These are phyloP conservation scores for Saccharomycopsis lassenensis DNA, from an alignment of 805 yeast genomes.

Conservation along the genomic window DNA sequence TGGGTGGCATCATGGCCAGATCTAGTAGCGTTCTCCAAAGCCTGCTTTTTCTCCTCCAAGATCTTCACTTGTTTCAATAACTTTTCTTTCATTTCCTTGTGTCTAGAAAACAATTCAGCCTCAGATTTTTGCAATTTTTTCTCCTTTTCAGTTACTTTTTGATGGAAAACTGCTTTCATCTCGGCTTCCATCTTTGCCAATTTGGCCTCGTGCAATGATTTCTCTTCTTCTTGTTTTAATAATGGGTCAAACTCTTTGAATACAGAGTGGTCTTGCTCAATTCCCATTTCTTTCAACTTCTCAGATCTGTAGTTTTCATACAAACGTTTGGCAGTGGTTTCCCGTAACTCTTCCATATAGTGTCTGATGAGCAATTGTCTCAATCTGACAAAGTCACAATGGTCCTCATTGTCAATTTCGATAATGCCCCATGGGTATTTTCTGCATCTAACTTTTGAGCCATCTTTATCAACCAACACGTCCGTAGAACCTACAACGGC, in stretches of 20 bases:
- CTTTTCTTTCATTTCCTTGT: constrained; percentile 95
- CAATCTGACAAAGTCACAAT: constrained; percentile 82
- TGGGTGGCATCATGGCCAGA: constrained; percentile 34
- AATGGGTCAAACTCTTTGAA: constrained; percentile 92
- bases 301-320: constrained; percentile 87
- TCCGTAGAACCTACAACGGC: constrained; percentile 88
- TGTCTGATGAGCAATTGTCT: constrained; percentile 83
- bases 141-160: constrained; percentile 93
- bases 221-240: constrained; percentile 87
- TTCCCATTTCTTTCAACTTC: constrained; percentile 72
- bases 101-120: constrained; percentile 90
- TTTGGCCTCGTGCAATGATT: constrained; percentile 85
- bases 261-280: constrained; percentile 86
- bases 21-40: constrained; percentile 52
- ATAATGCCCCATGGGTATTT: constrained; percentile 95
- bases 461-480: constrained; percentile 58
- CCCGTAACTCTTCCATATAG: constrained; percentile 89
- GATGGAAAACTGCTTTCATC: constrained; percentile 94
- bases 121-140: constrained; percentile 94
- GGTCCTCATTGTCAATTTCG: constrained; percentile 90
- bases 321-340: constrained; percentile 60
- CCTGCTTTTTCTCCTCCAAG: constrained; percentile 82
- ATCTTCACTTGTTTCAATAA: constrained; percentile 78
- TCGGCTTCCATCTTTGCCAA: constrained; percentile 90
- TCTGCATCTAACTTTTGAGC: constrained; percentile 74